Evolutionary conservation across 495 filamentous ascomycete species (phyloP).

Genomic region (Neurospora terricola): DNA sequence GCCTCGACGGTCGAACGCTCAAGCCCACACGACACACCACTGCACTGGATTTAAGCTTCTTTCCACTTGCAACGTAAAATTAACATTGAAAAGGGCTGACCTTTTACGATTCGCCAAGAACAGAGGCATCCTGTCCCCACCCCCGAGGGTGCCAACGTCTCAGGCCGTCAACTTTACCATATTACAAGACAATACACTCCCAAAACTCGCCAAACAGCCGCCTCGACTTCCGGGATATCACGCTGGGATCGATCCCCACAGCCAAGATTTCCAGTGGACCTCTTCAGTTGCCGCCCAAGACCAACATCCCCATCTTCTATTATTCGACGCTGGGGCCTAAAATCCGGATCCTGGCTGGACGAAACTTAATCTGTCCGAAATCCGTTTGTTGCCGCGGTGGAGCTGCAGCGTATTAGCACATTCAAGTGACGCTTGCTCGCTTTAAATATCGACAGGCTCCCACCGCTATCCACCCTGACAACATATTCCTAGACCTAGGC

Average conservation of each 20-base stretch:
- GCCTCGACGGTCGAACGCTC: background rate
- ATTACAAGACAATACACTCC: background rate
- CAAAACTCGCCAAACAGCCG: background rate
- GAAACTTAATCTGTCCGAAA: background rate
- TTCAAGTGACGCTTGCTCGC: background rate
- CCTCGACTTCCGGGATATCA: background rate
- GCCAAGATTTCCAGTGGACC: background rate
- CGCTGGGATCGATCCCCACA: background rate
- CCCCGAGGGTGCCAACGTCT: conserved; percentile 10
- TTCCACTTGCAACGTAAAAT: background rate
- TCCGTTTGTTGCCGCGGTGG: background rate
- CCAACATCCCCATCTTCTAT: background rate
- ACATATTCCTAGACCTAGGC: background rate
- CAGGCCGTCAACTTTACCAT: background rate
- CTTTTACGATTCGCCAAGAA: conserved; percentile 8
- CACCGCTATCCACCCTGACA: background rate
- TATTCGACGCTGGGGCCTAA: background rate
- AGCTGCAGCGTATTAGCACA: background rate
- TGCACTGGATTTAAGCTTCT: conserved; percentile 12
- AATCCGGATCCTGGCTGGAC: background rate
- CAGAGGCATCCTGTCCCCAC: conserved; percentile 1
- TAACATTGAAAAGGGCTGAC: conserved; percentile 4
- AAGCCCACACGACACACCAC: background rate
- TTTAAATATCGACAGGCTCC: background rate
- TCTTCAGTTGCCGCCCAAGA: background rate